A percentile compares a stretch with the other conserved stretches of the same genome.
Conservation (phyloP, 805 yeast species). For the Teunomyces tritomae region DNA sequence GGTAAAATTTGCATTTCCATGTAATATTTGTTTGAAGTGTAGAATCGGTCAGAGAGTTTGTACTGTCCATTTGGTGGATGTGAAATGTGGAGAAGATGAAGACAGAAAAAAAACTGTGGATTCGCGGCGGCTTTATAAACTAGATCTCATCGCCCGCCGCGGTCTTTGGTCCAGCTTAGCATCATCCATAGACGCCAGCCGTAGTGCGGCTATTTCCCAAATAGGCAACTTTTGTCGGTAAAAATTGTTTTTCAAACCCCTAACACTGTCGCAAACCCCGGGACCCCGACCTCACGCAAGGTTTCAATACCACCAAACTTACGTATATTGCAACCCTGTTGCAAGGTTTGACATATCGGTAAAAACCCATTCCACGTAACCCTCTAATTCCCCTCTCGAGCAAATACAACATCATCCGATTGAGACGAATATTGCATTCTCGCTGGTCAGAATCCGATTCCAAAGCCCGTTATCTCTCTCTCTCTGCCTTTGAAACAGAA, state of each 20-base stretch:
- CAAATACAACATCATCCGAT: too few species aligned
- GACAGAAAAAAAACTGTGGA: not conserved
- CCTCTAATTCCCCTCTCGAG: too few species aligned
- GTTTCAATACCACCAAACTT: too few species aligned
- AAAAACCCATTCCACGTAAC: too few species aligned
- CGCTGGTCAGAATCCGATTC: too few species aligned
- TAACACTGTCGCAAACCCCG: too few species aligned
- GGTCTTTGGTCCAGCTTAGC: not conserved
- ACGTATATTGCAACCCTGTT: too few species aligned
- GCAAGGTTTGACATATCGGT: too few species aligned
- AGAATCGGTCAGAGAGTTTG: not conserved
- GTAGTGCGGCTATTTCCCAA: not conserved
- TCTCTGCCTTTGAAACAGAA: too few species aligned
- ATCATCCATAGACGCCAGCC: not conserved
- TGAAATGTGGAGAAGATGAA: not conserved
- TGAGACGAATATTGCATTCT: too few species aligned
- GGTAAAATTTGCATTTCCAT: not conserved
- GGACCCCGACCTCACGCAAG: too few species aligned
- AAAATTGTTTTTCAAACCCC: not conserved
- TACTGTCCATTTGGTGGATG: not conserved
- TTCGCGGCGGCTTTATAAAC: not conserved
- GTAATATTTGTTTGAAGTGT: not conserved
- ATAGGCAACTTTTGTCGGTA: not conserved
- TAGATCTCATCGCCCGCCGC: conserved; percentile 2
- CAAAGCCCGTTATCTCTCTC: too few species aligned